Percentiles rank a stretch among this genome's conserved stretches.
Conservation (phyloP, 2,329 filamentous ascomycete genomes). For the Endoconidiophora laricicola region DNA sequence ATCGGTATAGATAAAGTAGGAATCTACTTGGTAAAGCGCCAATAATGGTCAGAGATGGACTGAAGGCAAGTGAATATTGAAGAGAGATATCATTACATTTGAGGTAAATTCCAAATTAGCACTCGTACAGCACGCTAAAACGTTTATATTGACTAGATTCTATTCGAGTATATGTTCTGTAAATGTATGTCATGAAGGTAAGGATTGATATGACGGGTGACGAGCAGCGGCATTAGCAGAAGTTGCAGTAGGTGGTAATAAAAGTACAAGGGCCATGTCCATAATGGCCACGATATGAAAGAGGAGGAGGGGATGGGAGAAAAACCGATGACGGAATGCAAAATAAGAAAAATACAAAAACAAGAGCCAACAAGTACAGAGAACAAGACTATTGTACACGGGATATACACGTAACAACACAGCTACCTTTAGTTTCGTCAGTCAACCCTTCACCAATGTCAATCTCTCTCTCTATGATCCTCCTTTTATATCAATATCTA, state of each 20-base stretch:
- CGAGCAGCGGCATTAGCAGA: too few relatives aligned
- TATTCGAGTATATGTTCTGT: too few relatives aligned
- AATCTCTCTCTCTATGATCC: background rate
- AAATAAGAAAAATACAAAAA: slow-evolving; percentile 3
- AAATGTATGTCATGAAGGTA: too few relatives aligned
- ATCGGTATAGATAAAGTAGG: background rate
- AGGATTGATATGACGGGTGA: too few relatives aligned
- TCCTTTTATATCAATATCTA: background rate
- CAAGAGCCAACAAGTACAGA: slow-evolving; percentile 7
- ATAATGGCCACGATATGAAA: background rate
- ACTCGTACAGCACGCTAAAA: too few relatives aligned
- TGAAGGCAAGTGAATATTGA: background rate
- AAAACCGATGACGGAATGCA: background rate
- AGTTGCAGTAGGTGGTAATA: too few relatives aligned
- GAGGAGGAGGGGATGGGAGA: background rate
- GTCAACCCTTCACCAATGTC: background rate
- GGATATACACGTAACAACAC: slow-evolving; percentile 4
- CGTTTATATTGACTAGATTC: too few relatives aligned
- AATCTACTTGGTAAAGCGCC: background rate
- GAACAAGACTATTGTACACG: slow-evolving; percentile 9
- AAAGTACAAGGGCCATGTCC: too few relatives aligned
- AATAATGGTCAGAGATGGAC: background rate
- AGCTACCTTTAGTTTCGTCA: background rate
- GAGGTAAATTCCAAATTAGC: too few relatives aligned
- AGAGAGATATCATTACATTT: too few relatives aligned